A percentile compares a stretch with the other conserved stretches of the same genome.
Evolutionary conservation across 345 rosid species (phyloP).

Genomic region (Euphorbia peplus): DNA sequence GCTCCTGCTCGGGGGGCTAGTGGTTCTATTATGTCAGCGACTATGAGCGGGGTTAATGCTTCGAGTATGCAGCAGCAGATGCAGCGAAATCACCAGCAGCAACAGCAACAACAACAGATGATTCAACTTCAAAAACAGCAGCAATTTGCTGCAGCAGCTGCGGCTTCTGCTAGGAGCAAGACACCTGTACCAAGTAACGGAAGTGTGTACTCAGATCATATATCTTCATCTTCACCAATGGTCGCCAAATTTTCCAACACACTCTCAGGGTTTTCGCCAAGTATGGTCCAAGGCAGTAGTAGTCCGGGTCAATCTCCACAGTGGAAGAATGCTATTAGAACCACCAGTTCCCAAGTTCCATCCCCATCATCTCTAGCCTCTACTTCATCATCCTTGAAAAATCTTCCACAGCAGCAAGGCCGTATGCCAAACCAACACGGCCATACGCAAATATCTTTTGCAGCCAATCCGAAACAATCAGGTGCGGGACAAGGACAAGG

Average conservation of each 20-base stretch:
- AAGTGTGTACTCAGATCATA: slow-evolving; percentile 61
- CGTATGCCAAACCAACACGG: slow-evolving; percentile 66
- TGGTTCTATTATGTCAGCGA: slow-evolving; percentile 42
- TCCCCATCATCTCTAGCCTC: slow-evolving; percentile 56
- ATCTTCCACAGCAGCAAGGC: slow-evolving; percentile 62
- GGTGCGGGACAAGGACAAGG: slow-evolving; percentile 47
- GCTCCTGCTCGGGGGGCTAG: slow-evolving; percentile 48
- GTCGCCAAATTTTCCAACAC: slow-evolving; percentile 61
- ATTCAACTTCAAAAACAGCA: slow-evolving; percentile 71
- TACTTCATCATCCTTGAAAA: slow-evolving; percentile 53
- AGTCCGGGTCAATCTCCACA: slow-evolving; percentile 68
- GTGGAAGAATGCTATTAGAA: slow-evolving; percentile 76
- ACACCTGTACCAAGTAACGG: slow-evolving; percentile 55
- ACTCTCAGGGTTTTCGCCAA: slow-evolving; percentile 60
- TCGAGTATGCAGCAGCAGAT: slow-evolving; percentile 44
- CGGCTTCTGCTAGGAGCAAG: slow-evolving; percentile 63
- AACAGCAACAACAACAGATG: slow-evolving; percentile 39
- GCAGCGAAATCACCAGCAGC: slow-evolving; percentile 44
- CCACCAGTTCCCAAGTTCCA: slow-evolving; percentile 50
- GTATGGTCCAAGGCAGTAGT: slow-evolving; percentile 60
- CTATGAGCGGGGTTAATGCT: slow-evolving; percentile 28
- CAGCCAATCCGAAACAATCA: slow-evolving; percentile 57
- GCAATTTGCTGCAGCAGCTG: slow-evolving; percentile 52
- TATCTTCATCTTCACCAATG: slow-evolving; percentile 42
- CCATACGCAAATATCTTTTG: slow-evolving; percentile 75